These are phyloP conservation scores for Sapria himalayana DNA, from an alignment of 345 rosid genomes.

Conservation along the genomic window DNA sequence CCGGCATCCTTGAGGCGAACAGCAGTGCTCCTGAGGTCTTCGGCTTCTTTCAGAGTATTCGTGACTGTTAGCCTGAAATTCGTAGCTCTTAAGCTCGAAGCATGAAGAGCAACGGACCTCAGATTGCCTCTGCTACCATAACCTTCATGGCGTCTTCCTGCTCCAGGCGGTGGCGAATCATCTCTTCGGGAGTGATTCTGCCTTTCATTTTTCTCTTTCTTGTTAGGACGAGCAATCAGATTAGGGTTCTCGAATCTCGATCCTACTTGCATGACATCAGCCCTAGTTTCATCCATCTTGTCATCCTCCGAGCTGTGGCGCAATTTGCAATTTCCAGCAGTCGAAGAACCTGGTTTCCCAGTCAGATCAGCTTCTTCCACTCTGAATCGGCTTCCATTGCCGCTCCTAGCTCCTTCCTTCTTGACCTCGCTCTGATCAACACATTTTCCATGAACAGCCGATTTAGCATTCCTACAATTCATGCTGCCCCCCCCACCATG, in stretches of 20 bases:
- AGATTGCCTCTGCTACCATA: constrained; percentile 14
- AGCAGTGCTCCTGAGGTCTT: constrained; percentile 27
- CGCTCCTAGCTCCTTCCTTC: too few relatives aligned
- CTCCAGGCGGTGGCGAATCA: constrained; percentile 12
- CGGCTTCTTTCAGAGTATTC: constrained; percentile 34
- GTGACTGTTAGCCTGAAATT: constrained; percentile 20
- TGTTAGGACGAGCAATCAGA: constrained; percentile 7
- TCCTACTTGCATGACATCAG: constrained; percentile 9
- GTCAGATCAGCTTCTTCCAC: too few relatives aligned
- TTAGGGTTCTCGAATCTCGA: constrained; percentile 6
- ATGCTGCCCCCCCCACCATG: too few relatives aligned
- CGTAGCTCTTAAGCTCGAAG: constrained; percentile 13
- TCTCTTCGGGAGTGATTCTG: constrained; percentile 7
- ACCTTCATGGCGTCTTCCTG: constrained; percentile 14
- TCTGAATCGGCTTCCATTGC: too few relatives aligned
- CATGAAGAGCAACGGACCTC: constrained; percentile 8
- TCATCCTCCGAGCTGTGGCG: too few relatives aligned
- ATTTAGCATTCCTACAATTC: too few relatives aligned
- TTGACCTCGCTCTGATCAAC: too few relatives aligned
- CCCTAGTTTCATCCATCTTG: constrained; percentile 9
- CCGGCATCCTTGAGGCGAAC: constrained; percentile 50
- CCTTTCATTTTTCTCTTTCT: constrained; percentile 8
- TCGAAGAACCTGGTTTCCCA: too few relatives aligned
- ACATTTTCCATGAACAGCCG: too few relatives aligned
- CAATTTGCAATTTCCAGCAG: too few relatives aligned